phyloP scores from a whole-genome alignment of 1,284 basidiomycete species.

The Mycosarcoma mackinlayi region DNA sequence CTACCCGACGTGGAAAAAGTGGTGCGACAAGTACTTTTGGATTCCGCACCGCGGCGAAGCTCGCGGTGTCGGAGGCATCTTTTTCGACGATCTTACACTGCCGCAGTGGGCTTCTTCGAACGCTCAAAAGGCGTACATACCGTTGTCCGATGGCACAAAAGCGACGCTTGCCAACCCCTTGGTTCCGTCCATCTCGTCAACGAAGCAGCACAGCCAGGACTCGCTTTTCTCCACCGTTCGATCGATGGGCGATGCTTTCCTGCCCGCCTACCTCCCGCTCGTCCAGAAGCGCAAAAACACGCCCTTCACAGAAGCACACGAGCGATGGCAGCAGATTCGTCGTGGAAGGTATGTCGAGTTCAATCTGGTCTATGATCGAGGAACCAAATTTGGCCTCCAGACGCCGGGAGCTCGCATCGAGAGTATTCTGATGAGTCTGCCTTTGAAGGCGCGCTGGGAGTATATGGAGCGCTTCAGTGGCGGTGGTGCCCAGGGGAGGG shows the following conservation, averaged over 20 bases:
- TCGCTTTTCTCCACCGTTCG: constrained; percentile 62
- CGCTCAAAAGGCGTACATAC: constrained; percentile 40
- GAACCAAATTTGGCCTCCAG: constrained; percentile 67
- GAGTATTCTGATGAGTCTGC: constrained; percentile 68
- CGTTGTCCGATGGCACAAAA: constrained; percentile 54
- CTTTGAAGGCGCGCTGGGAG: constrained; percentile 65
- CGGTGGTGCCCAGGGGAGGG: constrained; percentile 50
- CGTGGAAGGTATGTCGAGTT: constrained; percentile 67
- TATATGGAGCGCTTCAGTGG: constrained; percentile 63
- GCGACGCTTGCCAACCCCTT: constrained; percentile 18
- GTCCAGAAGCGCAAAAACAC: constrained; percentile 56
- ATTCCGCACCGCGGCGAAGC: constrained; percentile 90
- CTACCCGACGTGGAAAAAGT: constrained; percentile 86
- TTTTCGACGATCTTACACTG: constrained; percentile 78
- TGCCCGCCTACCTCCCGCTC: constrained; percentile 65
- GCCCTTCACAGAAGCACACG: constrained; percentile 45
- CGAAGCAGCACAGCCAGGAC: constrained; percentile 55
- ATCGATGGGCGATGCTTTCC: constrained; percentile 62
- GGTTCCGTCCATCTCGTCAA: constrained; percentile 35
- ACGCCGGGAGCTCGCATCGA: constrained; percentile 67
- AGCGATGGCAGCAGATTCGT: constrained; percentile 64
- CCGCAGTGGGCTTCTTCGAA: constrained; percentile 37
- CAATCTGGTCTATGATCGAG: constrained; percentile 67
- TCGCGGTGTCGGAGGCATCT: constrained; percentile 92
- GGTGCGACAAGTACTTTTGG: constrained; percentile 98